Conservation (phyloP, 768 basidiomycete genomes). For the Chalciporus sphaerocephalus region DNA sequence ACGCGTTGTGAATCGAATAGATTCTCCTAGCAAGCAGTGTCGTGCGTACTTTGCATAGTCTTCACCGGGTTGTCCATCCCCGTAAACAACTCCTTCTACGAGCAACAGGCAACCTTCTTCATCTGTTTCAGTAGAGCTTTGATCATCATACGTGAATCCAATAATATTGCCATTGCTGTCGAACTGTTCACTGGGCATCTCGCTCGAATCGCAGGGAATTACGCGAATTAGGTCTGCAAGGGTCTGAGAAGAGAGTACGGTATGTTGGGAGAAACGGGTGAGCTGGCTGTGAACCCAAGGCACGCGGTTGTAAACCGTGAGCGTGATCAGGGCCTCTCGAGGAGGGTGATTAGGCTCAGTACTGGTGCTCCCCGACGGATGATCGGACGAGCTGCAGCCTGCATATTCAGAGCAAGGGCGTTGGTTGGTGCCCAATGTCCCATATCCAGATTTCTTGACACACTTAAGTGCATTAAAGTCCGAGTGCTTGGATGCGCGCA, state of each 20-base stretch:
- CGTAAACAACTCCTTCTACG: conserved; percentile 58
- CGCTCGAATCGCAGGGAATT: conserved; percentile 61
- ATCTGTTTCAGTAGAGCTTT: conserved; percentile 1
- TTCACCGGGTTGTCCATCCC: conserved; percentile 42
- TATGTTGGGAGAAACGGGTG: conserved; percentile 63
- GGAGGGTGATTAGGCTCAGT: neutral
- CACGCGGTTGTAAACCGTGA: conserved; percentile 58
- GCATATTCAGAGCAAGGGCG: neutral
- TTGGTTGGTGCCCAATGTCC: conserved; percentile 25
- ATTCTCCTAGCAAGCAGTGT: neutral
- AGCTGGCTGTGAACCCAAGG: conserved; percentile 59
- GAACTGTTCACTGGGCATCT: conserved; percentile 42
- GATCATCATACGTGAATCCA: conserved; percentile 29
- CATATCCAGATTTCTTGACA: conserved; percentile 27
- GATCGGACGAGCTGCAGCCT: neutral
- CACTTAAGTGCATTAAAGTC: conserved; percentile 56
- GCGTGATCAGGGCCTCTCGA: conserved; percentile 48
- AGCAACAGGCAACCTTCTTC: conserved; percentile 48
- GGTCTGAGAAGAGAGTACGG: conserved; percentile 65
- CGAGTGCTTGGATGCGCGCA: conserved; percentile 58
- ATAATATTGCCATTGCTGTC: conserved; percentile 30
- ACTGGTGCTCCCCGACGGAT: neutral
- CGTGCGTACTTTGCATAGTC: conserved; percentile 56
- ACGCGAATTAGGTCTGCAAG: conserved; percentile 56
- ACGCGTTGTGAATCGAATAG: neutral